Percentiles rank a stretch among this genome's conserved stretches.
Evolutionary conservation across 129 eudicot genomes (phyloP).

Genomic region (Gnaphalium uliginosum): DNA sequence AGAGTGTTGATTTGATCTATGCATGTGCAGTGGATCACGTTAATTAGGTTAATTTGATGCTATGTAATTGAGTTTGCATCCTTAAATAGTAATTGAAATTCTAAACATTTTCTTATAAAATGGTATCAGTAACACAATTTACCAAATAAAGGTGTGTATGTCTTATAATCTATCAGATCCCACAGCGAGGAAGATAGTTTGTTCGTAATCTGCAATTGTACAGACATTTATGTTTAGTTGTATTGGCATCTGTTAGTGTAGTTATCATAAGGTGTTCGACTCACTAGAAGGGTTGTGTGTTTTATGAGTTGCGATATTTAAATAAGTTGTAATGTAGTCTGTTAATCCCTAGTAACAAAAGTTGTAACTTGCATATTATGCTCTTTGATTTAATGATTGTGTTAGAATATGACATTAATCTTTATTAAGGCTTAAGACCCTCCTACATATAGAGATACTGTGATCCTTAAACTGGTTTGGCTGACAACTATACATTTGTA

Average conservation of each 20-base stretch:
- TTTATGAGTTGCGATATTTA: background rate
- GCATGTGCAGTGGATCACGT: background rate
- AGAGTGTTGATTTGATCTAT: conserved; percentile 14
- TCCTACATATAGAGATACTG: background rate
- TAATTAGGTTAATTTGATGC: background rate
- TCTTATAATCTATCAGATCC: too few relatives aligned
- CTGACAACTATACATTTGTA: conserved; percentile 13
- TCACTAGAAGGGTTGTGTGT: background rate
- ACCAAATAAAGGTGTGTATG: background rate
- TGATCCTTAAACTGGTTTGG: conserved; percentile 5
- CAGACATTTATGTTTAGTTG: too few relatives aligned
- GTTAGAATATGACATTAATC: background rate
- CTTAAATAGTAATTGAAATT: too few relatives aligned
- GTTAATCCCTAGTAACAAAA: background rate
- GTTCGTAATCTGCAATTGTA: too few relatives aligned
- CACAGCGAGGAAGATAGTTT: too few relatives aligned
- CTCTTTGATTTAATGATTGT: background rate
- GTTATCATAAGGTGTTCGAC: too few relatives aligned
- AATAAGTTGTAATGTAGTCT: background rate
- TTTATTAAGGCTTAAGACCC: background rate
- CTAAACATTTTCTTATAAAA: background rate
- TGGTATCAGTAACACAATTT: background rate
- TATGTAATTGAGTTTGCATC: background rate
- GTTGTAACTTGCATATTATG: conserved; percentile 8
- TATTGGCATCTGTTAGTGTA: too few relatives aligned